Evolutionary conservation across 208 protist genomes (phyloP), one percentile per base, ranked within the genome.

Genomic region (Borovskyia barvae): DNA sequence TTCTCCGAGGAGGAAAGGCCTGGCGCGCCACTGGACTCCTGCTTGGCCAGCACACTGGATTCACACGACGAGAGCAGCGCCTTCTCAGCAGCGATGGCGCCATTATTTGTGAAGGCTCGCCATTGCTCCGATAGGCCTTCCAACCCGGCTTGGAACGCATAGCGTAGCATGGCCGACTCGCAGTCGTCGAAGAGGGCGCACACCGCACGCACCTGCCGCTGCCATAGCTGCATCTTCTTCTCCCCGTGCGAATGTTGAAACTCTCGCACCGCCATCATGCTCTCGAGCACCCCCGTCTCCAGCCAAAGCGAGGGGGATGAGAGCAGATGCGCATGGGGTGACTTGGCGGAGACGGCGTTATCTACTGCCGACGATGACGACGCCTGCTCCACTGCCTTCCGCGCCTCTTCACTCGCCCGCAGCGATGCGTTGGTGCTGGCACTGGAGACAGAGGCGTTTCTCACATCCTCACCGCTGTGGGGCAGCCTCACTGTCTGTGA

Each of bases 51-150:
- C 2, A 15, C 20, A 20, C 20, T 47, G 1, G 50, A 55, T 29
- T 42, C 41, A 22, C 11, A n/a, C 5, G 51, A 30, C 51, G 15
- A 32, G 24, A 42, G 57, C 39, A 67, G 51, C 41, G 43, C 61
- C 32, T 47, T 67, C 51, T 67, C 51, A 11, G 61, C 51, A 8
- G 61, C 61, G 3, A 52, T 52, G 17, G 22, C 35, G 51, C 51
- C 43, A 52, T 60, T 67, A 52, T 67, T 59, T 15, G 48, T 56
- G 39, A 67, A 60, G 22, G 51, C 51, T n/a, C 32, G 33, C 51
- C 50, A 67, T 45, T 67, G 41, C 24, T 22, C 1, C 33, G 9
- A 26, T 29, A 49, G 40, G 5, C 43, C 51, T 6, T 25, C 36
- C 3, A 67, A 28, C 11, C 61, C 61, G 2, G 42, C 25, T 12